These are phyloP conservation scores for Ogataea philodendri DNA, from an alignment of 805 yeast genomes.

Conservation along the genomic window DNA sequence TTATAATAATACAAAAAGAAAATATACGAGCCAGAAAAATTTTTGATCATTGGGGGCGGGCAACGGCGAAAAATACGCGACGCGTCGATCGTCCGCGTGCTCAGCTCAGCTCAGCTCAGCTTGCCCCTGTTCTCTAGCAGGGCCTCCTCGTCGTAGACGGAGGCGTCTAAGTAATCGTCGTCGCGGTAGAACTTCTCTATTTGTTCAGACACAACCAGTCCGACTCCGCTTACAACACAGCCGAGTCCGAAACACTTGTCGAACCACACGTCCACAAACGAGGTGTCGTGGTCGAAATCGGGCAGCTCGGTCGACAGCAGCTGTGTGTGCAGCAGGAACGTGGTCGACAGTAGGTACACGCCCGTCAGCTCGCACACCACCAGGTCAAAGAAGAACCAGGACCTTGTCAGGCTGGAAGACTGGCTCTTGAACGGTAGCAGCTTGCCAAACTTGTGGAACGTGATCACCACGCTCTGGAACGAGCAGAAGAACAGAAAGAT, in stretches of 20 bases:
- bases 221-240: conserved; percentile 35
- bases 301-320: conserved; percentile 44
- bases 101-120: conserved; percentile 3
- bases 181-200: conserved; percentile 24
- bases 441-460: conserved; percentile 51
- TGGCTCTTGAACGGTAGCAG: conserved; percentile 17
- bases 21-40: conserved; percentile 3
- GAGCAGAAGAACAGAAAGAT: conserved; percentile 61
- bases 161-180: conserved; percentile 22
- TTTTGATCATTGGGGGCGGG: too few species aligned
- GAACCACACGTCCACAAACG: conserved; percentile 50
- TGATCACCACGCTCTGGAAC: conserved; percentile 59
- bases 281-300: conserved; percentile 33
- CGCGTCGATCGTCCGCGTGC: conserved; percentile 8
- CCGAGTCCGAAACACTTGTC: conserved; percentile 49
- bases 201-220: conserved; percentile 27
- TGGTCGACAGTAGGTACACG: conserved; percentile 51
- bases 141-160: conserved; percentile 32
- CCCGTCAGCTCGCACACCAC: conserved; percentile 47
- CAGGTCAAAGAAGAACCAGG: conserved; percentile 30
- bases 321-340: conserved; percentile 46
- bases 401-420: conserved; percentile 1
- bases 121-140: conserved; percentile 21
- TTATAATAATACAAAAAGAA: conserved; percentile 4
- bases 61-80: too few species aligned